phyloP scores from a whole-genome alignment of 169 alveolate genomes.

The Plasmodium chabaudi region DNA sequence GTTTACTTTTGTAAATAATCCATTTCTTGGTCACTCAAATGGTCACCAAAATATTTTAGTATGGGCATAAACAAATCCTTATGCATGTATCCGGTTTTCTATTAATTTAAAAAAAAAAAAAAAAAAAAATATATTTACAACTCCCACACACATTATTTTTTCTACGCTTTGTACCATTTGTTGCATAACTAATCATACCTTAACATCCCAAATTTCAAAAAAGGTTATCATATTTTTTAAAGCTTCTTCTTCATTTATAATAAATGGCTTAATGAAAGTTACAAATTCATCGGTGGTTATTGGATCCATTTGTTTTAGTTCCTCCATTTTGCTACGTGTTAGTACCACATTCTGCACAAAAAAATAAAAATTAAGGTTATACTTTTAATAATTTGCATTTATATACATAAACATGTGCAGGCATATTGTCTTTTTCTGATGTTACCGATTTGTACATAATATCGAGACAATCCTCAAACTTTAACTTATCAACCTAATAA shows the following conservation, averaged over 20 bases:
- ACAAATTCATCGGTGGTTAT: conserved; percentile 22
- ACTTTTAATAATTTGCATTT: neutral
- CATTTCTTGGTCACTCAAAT: conserved; percentile 38
- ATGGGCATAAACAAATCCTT: conserved; percentile 47
- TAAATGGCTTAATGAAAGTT: conserved; percentile 35
- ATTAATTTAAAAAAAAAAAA: conserved; percentile 4
- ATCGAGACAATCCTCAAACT: conserved; percentile 45
- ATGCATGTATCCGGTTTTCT: conserved; percentile 74
- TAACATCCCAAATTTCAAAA: conserved; percentile 72
- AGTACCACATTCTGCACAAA: conserved; percentile 31
- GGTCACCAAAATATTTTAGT: conserved; percentile 58
- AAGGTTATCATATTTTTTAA: conserved; percentile 62
- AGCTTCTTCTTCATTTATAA: conserved; percentile 63
- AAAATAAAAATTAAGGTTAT: neutral
- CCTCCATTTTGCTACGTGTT: conserved; percentile 39
- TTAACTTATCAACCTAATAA: conserved; percentile 18
- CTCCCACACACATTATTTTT: no score
- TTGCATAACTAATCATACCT: conserved; percentile 3
- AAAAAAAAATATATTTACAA: neutral
- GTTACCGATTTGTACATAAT: conserved; percentile 71
- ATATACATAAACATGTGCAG: neutral
- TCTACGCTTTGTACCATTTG: neutral
- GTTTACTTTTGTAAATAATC: conserved; percentile 28
- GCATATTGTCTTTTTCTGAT: neutral
- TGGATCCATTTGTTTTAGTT: conserved; percentile 33